Conservation (phyloP, 2,329 filamentous ascomycete genomes). For the Talaromyces sp. region DNA sequence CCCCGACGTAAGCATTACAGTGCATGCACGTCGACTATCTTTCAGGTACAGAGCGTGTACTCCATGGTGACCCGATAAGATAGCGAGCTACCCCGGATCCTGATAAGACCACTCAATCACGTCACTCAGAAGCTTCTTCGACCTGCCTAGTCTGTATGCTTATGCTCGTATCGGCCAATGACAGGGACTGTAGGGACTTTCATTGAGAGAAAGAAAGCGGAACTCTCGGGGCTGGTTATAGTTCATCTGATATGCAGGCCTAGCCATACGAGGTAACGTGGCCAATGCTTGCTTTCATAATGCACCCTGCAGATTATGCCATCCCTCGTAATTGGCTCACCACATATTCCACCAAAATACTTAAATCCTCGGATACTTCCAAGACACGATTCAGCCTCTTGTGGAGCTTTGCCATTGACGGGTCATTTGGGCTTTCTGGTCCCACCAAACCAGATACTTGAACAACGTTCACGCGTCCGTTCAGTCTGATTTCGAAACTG, state of each 20-base stretch:
- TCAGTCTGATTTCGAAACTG: conserved; percentile 41
- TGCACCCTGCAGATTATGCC: neutral
- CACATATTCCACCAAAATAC: conserved; percentile 47
- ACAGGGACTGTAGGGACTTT: neutral
- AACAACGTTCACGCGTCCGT: conserved; percentile 42
- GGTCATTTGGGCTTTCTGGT: conserved; percentile 19
- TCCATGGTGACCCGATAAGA: neutral
- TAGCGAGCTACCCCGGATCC: conserved; percentile 8
- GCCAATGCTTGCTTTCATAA: conserved; percentile 5
- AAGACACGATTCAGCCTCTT: conserved; percentile 38
- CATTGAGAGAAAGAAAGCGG: conserved; percentile 8
- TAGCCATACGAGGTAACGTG: neutral
- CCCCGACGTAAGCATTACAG: neutral
- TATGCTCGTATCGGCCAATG: neutral
- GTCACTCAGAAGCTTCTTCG: neutral
- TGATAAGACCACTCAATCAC: conserved; percentile 3
- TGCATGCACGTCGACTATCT: neutral
- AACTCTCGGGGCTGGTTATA: neutral
- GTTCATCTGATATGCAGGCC: conserved; percentile 3
- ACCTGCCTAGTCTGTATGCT: neutral
- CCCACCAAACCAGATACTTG: conserved; percentile 38
- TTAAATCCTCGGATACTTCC: conserved; percentile 47
- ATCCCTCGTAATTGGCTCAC: conserved; percentile 35
- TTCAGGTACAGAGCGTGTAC: neutral
- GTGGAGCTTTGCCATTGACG: conserved; percentile 23